phyloP scores from a whole-genome alignment of 108 stramenopile genomes.

The Pseudonitzschia pungens region DNA sequence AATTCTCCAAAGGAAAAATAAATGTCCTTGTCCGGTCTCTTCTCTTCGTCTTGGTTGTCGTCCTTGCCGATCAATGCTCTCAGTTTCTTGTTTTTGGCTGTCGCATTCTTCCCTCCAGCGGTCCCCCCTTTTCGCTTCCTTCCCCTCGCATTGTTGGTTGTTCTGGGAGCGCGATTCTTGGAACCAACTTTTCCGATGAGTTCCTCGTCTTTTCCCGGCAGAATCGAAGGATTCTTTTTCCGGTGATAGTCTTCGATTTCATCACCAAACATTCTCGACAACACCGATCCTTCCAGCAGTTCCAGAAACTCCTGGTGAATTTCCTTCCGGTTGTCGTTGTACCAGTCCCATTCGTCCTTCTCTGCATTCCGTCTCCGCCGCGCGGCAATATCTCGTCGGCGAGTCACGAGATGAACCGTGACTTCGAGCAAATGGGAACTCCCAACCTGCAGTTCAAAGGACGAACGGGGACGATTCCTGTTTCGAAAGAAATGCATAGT shows the following conservation, averaged over 20 bases:
- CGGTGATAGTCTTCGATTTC: constrained; percentile 41
- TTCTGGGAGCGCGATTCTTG: constrained; percentile 15
- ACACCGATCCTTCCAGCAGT: constrained; percentile 31
- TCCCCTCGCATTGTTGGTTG: not conserved
- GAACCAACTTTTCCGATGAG: constrained; percentile 5
- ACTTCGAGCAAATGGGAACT: constrained; percentile 33
- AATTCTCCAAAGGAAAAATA: constrained; percentile 39
- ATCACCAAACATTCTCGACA: constrained; percentile 39
- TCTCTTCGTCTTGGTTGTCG: not conserved
- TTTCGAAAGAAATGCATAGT: constrained; percentile 27
- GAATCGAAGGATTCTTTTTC: constrained; percentile 13
- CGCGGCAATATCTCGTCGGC: constrained; percentile 10
- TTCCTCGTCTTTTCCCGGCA: constrained; percentile 18
- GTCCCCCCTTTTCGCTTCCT: not conserved
- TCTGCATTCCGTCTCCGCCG: not conserved
- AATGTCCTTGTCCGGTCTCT: constrained; percentile 34
- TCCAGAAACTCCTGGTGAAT: constrained; percentile 35
- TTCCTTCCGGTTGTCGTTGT: constrained; percentile 19
- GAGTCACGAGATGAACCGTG: constrained; percentile 25
- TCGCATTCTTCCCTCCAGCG: not conserved
- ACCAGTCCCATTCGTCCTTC: constrained; percentile 38
- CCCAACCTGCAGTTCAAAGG: constrained; percentile 33
- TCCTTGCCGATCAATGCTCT: not conserved
- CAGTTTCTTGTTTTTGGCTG: not conserved
- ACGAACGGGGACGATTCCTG: constrained; percentile 33